Evolutionary conservation across 225 moss, liverwort and hornwort genomes (phyloP).

Genomic region (Sphagnum contortum): DNA sequence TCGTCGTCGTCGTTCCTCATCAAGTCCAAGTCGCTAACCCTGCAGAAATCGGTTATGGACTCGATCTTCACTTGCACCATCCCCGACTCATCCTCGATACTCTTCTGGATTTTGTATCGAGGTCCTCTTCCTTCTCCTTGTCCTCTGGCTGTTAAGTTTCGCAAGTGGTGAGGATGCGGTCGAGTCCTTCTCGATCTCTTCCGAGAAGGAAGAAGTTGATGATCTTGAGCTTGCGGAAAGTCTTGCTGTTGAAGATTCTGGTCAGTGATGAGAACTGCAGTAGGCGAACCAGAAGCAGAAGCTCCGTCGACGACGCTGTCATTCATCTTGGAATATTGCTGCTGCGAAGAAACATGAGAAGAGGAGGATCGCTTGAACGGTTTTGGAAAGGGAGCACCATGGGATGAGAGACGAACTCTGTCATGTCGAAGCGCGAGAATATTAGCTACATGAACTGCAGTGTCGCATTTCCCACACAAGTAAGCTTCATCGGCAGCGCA

Average conservation of each 20-base stretch:
- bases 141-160: constrained; percentile 5
- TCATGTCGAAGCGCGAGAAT: constrained; percentile 70
- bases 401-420: constrained; percentile 43
- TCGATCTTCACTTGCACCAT: constrained; percentile 7
- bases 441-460: constrained; percentile 75
- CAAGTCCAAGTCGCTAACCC: too few species aligned
- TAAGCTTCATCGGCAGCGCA: constrained; percentile 80
- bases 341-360: background rate
- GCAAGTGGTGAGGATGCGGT: constrained; percentile 36
- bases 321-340: too few species aligned
- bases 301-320: too few species aligned
- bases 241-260: background rate
- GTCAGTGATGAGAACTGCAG: background rate
- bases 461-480: constrained; percentile 68
- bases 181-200: constrained; percentile 27
- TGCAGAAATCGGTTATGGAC: background rate
- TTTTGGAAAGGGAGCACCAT: constrained; percentile 41
- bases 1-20: too few species aligned
- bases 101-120: background rate
- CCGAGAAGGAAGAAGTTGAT: constrained; percentile 15
- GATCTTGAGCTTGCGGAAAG: background rate
- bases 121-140: constrained; percentile 2
- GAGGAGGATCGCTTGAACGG: background rate
- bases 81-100: constrained; percentile 7
- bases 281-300: too few species aligned